Evolutionary conservation across 352 stramenopile species (phyloP), one percentile per base, ranked within the genome.

Genomic region (Thalassiosira exigua): DNA sequence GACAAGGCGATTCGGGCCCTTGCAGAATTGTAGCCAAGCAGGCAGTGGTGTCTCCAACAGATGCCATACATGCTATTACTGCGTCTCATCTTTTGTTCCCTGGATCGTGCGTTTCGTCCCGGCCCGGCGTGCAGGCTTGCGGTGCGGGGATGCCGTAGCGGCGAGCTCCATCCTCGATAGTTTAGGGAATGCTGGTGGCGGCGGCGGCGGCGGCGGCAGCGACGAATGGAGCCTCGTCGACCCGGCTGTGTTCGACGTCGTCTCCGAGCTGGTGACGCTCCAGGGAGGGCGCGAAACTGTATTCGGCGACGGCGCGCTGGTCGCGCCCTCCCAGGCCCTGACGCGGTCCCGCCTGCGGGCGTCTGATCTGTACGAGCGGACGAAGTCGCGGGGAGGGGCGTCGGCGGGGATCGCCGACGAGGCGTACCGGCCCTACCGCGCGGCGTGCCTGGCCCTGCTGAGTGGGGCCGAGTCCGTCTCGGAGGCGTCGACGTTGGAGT

Each of bases 121-220:
- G n/a, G 36, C 36, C 7, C 36, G 7, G 36, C 14, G n/a, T 33
- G 32, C 17, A 67, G 58, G 75, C 75, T 54, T 92, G 27, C 79
- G 87, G 29, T 91, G 79, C 68, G 84, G 87, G 53, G 84, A 90
- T 71, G 46, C 61, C 11, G 61, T 77, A 11, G 82, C 81, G n/a
- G 87, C 87, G 0, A 69, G 73, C 19, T 68, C 65, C 51, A 73
- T 89, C 30, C 33, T 89, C 12, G 50, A 75, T 53, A 66, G 66
- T 46, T 58, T 66, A 42, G 22, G 27, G 22, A 59, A 60, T 52
- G 42, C 14, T 32, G 24, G 58, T 33, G 12, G 36, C 24, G 41
- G 53, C n/a, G 61, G 60, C 22, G 51, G 21, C 26, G 30, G 51
- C 14, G 59, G 77, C 32, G 24, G 61, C 39, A 53, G 56, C 33